A percentile compares a stretch with the other conserved stretches of the same genome.
phyloP scores from a whole-genome alignment of 345 rosid species.

The Streptanthus diversifolius region DNA sequence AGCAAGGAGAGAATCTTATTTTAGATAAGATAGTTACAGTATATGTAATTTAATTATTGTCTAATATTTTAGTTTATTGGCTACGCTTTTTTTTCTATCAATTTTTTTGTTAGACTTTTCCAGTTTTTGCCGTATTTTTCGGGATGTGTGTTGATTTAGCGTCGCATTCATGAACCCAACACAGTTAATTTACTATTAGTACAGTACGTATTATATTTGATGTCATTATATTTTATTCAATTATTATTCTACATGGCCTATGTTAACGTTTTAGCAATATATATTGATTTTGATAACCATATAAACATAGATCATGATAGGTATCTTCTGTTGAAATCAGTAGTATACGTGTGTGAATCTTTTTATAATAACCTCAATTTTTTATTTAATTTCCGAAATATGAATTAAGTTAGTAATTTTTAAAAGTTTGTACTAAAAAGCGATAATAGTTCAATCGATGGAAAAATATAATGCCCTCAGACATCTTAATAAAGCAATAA shows the following conservation, averaged over 20 bases:
- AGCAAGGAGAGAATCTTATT: not conserved
- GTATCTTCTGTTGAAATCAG: not conserved
- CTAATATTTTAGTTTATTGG: too few relatives aligned
- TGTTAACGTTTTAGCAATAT: not conserved
- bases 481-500: not conserved
- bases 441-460: not conserved
- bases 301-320: not conserved
- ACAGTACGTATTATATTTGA: not conserved
- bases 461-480: not conserved
- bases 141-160: slow-evolving; percentile 18
- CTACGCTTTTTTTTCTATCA: slow-evolving; percentile 4
- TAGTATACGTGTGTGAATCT: not conserved
- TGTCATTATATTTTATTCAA: not conserved
- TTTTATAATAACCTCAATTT: not conserved
- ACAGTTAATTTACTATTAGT: slow-evolving; percentile 1
- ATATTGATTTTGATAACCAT: not conserved
- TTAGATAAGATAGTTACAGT: too few relatives aligned
- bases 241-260: not conserved
- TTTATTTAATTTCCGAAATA: too few relatives aligned
- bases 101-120: slow-evolving; percentile 4
- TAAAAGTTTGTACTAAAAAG: too few relatives aligned
- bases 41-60: too few relatives aligned
- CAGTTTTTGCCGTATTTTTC: not conserved
- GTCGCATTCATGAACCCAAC: slow-evolving; percentile 26
- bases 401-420: too few relatives aligned